Conservation (phyloP, 306 rosid genomes). For the Vicia villosa region DNA sequence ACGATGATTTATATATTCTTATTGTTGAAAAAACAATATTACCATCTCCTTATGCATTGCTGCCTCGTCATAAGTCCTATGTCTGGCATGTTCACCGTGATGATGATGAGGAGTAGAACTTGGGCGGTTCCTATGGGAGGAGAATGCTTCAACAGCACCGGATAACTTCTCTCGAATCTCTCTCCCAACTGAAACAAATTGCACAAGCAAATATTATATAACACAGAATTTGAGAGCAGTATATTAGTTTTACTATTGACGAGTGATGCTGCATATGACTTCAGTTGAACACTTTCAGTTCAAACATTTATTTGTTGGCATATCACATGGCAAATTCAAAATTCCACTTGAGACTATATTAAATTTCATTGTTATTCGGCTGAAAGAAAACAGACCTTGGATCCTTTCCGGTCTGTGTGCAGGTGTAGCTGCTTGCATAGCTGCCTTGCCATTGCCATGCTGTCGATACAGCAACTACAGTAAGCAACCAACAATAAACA, state of each 20-base stretch:
- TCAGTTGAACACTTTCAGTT: constrained; percentile 9
- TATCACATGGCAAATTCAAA: neutral
- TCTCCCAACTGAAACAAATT: constrained; percentile 69
- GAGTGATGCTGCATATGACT: neutral
- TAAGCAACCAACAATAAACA: constrained; percentile 42
- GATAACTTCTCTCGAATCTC: constrained; percentile 85
- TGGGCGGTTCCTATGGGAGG: constrained; percentile 64
- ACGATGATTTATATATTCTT: constrained; percentile 12
- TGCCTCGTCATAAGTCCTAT: constrained; percentile 65
- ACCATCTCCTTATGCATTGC: constrained; percentile 66
- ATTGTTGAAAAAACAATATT: constrained; percentile 38
- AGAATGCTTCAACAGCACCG: constrained; percentile 84
- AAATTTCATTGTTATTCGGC: constrained; percentile 32
- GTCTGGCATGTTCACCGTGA: constrained; percentile 55
- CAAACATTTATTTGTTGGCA: constrained; percentile 12
- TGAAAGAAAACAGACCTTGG: constrained; percentile 62
- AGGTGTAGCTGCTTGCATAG: constrained; percentile 60
- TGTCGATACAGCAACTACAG: constrained; percentile 41
- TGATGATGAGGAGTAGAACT: constrained; percentile 64
- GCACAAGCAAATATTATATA: constrained; percentile 38
- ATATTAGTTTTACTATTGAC: constrained; percentile 21
- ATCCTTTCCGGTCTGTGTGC: constrained; percentile 71
- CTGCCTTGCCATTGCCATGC: constrained; percentile 76
- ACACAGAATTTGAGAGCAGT: constrained; percentile 28
- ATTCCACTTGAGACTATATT: neutral